Base-by-base conservation (phyloP, 2,329 filamentous ascomycete species). In the Ascochyta clinopodiicola region DNA sequence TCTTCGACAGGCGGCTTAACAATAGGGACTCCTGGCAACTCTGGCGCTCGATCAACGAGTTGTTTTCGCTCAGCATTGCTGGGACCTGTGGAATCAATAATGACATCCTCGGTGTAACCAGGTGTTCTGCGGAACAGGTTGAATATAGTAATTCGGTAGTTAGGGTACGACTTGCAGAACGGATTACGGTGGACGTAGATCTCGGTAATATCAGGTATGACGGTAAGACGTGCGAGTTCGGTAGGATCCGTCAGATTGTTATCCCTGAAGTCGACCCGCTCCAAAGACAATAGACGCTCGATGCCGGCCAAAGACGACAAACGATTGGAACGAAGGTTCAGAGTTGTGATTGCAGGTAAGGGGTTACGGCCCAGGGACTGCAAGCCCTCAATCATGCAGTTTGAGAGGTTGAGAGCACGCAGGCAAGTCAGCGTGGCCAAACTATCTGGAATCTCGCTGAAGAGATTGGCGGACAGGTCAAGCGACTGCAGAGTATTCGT, bases 311-410 rank as follows among this genome's bases (percentile, higher is more conserved):
- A 84, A 2, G 92, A 96, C 55, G 87, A 84, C 56, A 99, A 83
- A 40, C 93, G 87, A 74, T 99, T 99, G 44, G 87, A 91, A 53
- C 94, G 88, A 51, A 99, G 84, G 69, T 98, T 98, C 53, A 99
- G 81, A 1, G 93, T 93, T 1, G 91, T 96, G 60, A 99, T 96
- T 19, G 95, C 94, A 25, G 95, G 94, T 5, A 99, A 82, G 12
- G 95, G 92, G 68, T 89, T 95, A 60, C 90, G 87, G 2, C 88
- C 88, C 37, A 99, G 81, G 2, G 94, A 96, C 68, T 96, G 90
- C 51, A 99, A 82, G 15, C 92, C 95, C 66, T 94, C 91, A 60
- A 99, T 98, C 93, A 98, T 97, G 82, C 94, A 98, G 69, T 96
- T 90, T 4, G 94, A 96, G 24, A 99, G 82, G 69, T 99, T 98